Evolutionary conservation across 2,329 filamentous ascomycete species (phyloP), one percentile per base, ranked within the genome.

Genomic region (Dryadomyces quercivorus): DNA sequence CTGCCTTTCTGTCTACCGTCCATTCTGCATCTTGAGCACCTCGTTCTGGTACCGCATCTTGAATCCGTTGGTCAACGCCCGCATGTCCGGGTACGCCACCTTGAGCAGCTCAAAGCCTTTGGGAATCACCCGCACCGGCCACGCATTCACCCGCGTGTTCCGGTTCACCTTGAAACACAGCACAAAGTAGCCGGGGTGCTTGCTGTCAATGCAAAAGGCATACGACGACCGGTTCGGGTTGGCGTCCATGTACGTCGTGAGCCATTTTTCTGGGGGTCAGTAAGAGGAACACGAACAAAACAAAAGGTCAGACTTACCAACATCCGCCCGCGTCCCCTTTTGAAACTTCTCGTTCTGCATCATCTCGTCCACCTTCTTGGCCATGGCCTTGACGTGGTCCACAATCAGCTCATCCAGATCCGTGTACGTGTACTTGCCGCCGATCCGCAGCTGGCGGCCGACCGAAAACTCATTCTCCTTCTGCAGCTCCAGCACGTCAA

Each of bases 401-500:
- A 95, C 91, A 61, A 98, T 97, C 72, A 98, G 71, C 68, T 98
- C 93, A 70, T 98, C 93, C 58, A 98, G 75, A 84, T 98, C 93
- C 57, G 83, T 89, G 73, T 98, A 98, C 8, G 82, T 92, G 70
- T 90, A 91, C 67, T 91, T 92, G 62, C 88, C 87, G 38, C 84
- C 86, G 53, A 98, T 88, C 59, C 88, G 87, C 53, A 98, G 77
- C 45, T 85, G 84, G 62, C 85, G 85, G 59, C 93, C 93, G 3
- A 97, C 85, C 0, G 90, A 91, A 67, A 96, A 97, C 67, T 97
- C 92, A 59, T 90, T 97, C 59, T 95, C 89, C 71, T 98, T 98
- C 69, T 95, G 88, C 64, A 98, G 77, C 71, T 98, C 93, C 43
- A 98, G 78, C 38, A 98, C 92, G 69, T 98, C 93, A 59, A 98